Evolutionary conservation across 768 basidiomycete genomes (phyloP).

Genomic region (Sarcodon sp.): DNA sequence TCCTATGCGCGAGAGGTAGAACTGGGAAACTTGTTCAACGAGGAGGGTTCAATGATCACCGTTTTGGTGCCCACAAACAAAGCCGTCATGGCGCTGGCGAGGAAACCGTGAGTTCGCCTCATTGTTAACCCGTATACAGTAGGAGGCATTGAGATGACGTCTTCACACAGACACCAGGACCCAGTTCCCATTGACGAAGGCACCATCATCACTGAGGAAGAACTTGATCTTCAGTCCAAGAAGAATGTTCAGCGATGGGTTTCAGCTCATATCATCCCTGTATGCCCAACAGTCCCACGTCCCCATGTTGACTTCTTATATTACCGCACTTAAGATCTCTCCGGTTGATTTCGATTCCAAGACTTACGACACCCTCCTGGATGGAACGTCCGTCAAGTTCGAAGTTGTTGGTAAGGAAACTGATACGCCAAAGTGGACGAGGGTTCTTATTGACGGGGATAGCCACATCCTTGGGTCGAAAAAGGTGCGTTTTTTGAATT

Average conservation of each 20-base stretch:
- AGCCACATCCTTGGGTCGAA: constrained; percentile 44
- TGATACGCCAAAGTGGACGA: constrained; percentile 40
- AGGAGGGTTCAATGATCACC: constrained; percentile 26
- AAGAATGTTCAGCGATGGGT: constrained; percentile 73
- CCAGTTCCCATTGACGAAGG: constrained; percentile 26
- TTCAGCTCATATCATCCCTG: constrained; percentile 74
- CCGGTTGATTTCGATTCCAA: constrained; percentile 8
- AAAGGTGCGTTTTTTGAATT: constrained; percentile 30
- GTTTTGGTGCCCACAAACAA: constrained; percentile 80
- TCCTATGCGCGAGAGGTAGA: constrained; percentile 67
- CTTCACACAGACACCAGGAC: constrained; percentile 43
- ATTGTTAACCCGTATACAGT: too few species aligned
- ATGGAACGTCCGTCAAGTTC: constrained; percentile 47
- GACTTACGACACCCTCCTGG: constrained; percentile 45
- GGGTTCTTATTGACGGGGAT: constrained; percentile 41
- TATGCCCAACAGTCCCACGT: constrained; percentile 21
- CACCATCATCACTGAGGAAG: constrained; percentile 49
- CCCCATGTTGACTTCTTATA: background rate
- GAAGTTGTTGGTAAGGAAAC: constrained; percentile 20
- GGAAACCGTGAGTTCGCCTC: constrained; percentile 60
- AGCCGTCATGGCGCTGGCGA: constrained; percentile 67
- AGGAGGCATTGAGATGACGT: background rate
- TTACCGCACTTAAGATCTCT: background rate
- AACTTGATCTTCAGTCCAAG: constrained; percentile 46
- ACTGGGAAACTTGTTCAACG: constrained; percentile 36